Evolutionary conservation across 345 rosid genomes (phyloP).

Genomic region (Lumnitzera racemosa): DNA sequence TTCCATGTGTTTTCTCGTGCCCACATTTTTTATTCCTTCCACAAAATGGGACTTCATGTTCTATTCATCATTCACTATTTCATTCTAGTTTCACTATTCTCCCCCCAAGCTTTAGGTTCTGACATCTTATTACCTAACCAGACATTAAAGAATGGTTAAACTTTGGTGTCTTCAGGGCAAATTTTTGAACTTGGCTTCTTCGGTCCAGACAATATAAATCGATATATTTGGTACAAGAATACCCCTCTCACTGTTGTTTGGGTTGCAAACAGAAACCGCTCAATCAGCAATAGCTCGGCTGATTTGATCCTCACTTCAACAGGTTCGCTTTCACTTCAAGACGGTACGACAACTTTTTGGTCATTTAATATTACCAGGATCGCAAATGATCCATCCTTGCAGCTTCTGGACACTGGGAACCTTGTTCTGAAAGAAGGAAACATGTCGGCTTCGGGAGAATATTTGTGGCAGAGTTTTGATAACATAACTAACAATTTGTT

Average conservation of each 20-base stretch:
- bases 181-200: conserved; percentile 22
- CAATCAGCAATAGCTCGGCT: conserved; percentile 14
- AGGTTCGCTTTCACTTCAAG: conserved; percentile 11
- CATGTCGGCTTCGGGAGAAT: background rate
- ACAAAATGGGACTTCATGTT: background rate
- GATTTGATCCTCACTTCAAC: conserved; percentile 4
- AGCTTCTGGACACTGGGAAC: conserved; percentile 26
- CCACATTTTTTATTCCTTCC: background rate
- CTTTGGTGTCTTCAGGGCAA: conserved; percentile 13
- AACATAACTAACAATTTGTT: conserved; percentile 18
- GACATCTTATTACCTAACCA: conserved; percentile 9
- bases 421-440: conserved; percentile 14
- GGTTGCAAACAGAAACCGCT: conserved; percentile 24
- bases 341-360: conserved; percentile 7
- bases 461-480: conserved; percentile 31
- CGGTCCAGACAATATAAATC: background rate
- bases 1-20: background rate
- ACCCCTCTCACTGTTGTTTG: conserved; percentile 12
- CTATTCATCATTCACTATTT: background rate
- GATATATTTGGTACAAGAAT: conserved; percentile 19
- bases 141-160: conserved; percentile 10
- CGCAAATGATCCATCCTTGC: conserved; percentile 3
- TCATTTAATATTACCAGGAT: conserved; percentile 2
- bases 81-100: background rate
- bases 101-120: background rate